Percentiles rank a stretch among this genome's conserved stretches.
Conservation (phyloP, 306 rosid species). For the Vigna unguiculata region DNA sequence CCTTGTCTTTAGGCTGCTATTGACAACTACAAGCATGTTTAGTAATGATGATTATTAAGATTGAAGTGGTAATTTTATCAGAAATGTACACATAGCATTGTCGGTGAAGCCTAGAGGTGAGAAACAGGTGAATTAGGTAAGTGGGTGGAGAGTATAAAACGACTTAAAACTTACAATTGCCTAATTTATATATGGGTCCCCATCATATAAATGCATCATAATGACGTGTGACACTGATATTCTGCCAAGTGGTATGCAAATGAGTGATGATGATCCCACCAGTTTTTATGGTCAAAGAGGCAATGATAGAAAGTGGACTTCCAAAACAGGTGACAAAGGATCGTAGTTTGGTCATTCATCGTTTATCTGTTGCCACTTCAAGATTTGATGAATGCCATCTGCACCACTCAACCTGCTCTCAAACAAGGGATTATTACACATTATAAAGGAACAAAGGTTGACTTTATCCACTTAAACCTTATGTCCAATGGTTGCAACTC, state of each 20-base stretch:
- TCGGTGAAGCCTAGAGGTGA: background rate
- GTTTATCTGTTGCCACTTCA: background rate
- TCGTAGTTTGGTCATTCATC: background rate
- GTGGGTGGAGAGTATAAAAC: background rate
- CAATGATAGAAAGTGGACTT: slow-evolving; percentile 5
- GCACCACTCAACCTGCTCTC: background rate
- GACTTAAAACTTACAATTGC: slow-evolving; percentile 21
- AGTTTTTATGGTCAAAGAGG: slow-evolving; percentile 3
- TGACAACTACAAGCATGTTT: too few species aligned
- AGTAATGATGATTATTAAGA: too few species aligned
- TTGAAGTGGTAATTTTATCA: too few species aligned
- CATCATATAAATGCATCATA: slow-evolving; percentile 17
- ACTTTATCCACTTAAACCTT: slow-evolving; percentile 3
- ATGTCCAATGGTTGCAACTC: too few species aligned
- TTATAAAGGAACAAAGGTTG: background rate
- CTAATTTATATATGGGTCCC: background rate
- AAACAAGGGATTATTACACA: background rate
- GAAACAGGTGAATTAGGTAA: background rate
- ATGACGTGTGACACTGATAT: slow-evolving; percentile 6
- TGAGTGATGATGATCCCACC: slow-evolving; percentile 6
- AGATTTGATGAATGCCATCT: slow-evolving; percentile 2
- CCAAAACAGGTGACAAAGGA: slow-evolving; percentile 10
- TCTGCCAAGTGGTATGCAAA: slow-evolving; percentile 2
- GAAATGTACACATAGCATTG: background rate
- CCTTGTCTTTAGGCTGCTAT: too few species aligned